Conservation (phyloP, 2,329 filamentous ascomycete genomes). For the Alternaria brassicicola region DNA sequence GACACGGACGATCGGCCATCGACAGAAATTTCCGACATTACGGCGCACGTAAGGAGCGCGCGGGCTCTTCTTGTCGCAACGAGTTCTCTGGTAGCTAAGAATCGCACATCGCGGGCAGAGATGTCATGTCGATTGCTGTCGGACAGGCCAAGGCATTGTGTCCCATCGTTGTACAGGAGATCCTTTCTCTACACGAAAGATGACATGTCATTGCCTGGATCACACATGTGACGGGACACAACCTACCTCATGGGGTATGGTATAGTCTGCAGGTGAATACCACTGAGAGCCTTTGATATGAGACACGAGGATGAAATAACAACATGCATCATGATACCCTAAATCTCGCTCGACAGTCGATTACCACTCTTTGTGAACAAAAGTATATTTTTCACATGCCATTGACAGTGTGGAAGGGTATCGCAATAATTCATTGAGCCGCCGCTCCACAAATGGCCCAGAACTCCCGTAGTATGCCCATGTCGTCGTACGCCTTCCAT, state of each 20-base stretch:
- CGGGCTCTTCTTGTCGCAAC: constrained; percentile 20
- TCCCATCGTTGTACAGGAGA: constrained; percentile 16
- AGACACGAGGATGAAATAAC: background rate
- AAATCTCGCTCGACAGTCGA: background rate
- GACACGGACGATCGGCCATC: constrained; percentile 17
- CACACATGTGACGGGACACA: background rate
- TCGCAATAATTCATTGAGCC: constrained; percentile 33
- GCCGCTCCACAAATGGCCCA: constrained; percentile 26
- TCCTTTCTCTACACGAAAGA: constrained; percentile 17
- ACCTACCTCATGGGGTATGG: background rate
- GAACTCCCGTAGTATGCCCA: constrained; percentile 39
- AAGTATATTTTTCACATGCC: background rate
- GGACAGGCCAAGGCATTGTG: constrained; percentile 19
- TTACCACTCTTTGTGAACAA: background rate
- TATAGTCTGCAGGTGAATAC: background rate
- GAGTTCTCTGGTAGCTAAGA: constrained; percentile 17
- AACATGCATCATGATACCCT: background rate
- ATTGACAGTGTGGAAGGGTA: constrained; percentile 31
- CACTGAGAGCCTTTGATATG: background rate
- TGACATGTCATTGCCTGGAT: constrained; percentile 15
- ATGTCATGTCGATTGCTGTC: constrained; percentile 20
- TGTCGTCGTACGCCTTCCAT: constrained; percentile 30
- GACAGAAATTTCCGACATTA: constrained; percentile 17
- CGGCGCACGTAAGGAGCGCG: constrained; percentile 15
- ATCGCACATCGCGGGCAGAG: constrained; percentile 17